Evolutionary conservation across 176 grass and related monocot species (phyloP), one percentile per base, ranked within the genome.

Genomic region (Puccinellia tenuiflora): DNA sequence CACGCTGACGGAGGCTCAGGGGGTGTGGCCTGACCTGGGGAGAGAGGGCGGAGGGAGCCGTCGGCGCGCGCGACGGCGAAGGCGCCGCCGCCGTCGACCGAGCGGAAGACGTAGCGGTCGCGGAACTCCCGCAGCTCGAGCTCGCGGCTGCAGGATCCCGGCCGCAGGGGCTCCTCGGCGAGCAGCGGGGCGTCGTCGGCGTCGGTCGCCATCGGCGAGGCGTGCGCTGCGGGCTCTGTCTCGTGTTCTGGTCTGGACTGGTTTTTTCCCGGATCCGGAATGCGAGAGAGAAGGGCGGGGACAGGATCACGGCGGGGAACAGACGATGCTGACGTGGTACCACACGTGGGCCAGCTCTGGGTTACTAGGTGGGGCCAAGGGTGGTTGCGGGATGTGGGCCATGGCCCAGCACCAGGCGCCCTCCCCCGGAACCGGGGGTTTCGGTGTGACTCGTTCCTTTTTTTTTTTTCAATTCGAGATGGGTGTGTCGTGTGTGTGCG

Each of bases 61-160:
- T 91, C 88, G 50, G 89, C 88, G 25, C 92, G 89, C 54, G 53
- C 46, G 75, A 98, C 76, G 63, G 91, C 88, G 91, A 98, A 98
- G 66, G 83, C 91, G 62, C 67, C 72, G 29, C 77, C 88, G 50
- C 88, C 81, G 72, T 82, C 81, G 78, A 83, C 69, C 29, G 93
- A 95, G 59, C 87, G 91, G 73, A 98, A 88, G 86, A 93, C 87
- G 85, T 90, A 98, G 85, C 86, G 86, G 87, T 98, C 72, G n/a
- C 85, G 71, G 73, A 93, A 98, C 87, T 98, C 96, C 53, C 83
- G 83, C 18, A 98, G 87, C 82, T 95, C 91, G 77, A 93, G 91
- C 77, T 92, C 91, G 39, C 85, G 85, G 68, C 91, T 93, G 83
- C 93, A 95, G 65, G 92, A 40, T 7, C 81, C 79, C 17, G 85